Percentiles rank a stretch among this genome's conserved stretches.
Conservation (phyloP, 179 eudicot species). For the Camellia oleifera region DNA sequence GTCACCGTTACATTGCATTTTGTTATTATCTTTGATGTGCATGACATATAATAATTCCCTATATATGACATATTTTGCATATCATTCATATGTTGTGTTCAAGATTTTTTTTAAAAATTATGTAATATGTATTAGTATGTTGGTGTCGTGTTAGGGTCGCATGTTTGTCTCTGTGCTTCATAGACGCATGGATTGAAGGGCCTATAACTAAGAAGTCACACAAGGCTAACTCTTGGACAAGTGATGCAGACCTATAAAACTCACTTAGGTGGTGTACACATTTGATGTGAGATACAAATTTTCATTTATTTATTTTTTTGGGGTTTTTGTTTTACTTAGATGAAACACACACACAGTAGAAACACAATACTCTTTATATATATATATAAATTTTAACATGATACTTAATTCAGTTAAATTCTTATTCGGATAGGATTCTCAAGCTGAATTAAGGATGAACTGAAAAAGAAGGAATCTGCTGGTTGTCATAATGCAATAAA, state of each 20-base stretch:
- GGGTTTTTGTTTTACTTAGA: background rate
- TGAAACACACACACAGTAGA: too few species aligned
- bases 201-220: background rate
- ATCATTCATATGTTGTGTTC: too few species aligned
- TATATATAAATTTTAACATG: background rate
- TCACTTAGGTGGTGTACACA: background rate
- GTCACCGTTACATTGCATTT: too few species aligned
- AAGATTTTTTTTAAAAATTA: too few species aligned
- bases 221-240: background rate
- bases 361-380: background rate
- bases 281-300: background rate
- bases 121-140: too few species aligned
- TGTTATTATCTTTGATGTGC: too few species aligned
- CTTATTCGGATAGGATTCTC: conserved; percentile 1
- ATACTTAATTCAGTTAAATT: background rate
- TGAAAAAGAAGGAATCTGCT: background rate
- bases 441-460: background rate
- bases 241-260: background rate
- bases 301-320: background rate
- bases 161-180: too few species aligned
- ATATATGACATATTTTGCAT: too few species aligned
- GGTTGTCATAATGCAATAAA: background rate
- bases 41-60: too few species aligned
- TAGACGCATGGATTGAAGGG: too few species aligned
- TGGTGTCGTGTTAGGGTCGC: too few species aligned